Base-by-base conservation (phyloP, 305 asterid genomes). In the Solanum hybrid region DNA sequence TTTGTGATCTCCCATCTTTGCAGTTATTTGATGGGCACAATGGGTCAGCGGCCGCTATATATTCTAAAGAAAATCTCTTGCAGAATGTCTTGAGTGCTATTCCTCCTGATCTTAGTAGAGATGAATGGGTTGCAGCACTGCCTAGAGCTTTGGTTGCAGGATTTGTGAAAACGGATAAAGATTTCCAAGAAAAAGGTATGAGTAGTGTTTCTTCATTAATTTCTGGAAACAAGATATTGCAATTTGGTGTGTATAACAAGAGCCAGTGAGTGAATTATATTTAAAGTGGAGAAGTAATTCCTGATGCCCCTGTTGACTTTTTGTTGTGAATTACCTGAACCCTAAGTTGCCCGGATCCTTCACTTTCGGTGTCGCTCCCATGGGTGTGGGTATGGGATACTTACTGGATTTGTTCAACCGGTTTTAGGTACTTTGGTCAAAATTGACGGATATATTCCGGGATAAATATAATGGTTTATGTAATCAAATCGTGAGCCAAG, bases 61-160 rank as follows among this genome's bases (percentile, higher is more conserved):
- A 97, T 89, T 34, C 99, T 40, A 97, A 96, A 91, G 99, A 97
- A 91, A 95, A 94, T 92, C 97, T 97, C 38, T 92, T 97, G 92
- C 95, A 93, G 92, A 97, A 95, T 90, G 94, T 97, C 69, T 92
- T 96, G 94, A 88, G 89, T 93, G 98, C 98, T 91, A 96, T 96
- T 90, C 99, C 99, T 60, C 90, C 96, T 31, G 97, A 93, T 85
- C 98, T 97, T 77, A 97, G 92, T 89, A 94, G 95, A 81, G 98
- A 97, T 31, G 99, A 97, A 92, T 97, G 99, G 98, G 90, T 95
- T 82, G 90, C 95, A 5, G 98, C 98, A 84, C 89, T 97, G 90
- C 99, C 99, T 34, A 92, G 99, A 95, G 99, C 99, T 92, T 92
- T 97, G 92, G 99, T 97, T 86, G 98, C 99, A 2, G 99, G 98